phyloP scores from a whole-genome alignment of 441 rosid species.

The Dalechampia spathulata region DNA sequence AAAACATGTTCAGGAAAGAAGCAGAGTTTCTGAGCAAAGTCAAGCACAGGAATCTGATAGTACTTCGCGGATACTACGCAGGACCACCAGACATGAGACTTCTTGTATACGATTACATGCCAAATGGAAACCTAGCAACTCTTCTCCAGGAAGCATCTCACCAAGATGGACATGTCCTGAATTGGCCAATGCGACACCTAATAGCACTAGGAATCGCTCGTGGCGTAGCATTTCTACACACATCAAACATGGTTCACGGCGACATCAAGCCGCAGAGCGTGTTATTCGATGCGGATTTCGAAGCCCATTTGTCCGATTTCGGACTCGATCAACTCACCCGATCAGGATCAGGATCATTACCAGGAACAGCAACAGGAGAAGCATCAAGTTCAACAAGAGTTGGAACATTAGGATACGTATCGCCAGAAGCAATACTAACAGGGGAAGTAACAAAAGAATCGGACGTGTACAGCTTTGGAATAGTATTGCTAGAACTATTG shows the following conservation, averaged over 20 bases:
- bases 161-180: slow-evolving; percentile 93
- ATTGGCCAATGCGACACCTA: slow-evolving; percentile 99
- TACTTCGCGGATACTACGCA: slow-evolving; percentile 82
- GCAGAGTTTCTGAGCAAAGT: slow-evolving; percentile 80
- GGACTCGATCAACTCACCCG: slow-evolving; percentile 49
- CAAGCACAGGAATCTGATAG: slow-evolving; percentile 79
- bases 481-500: slow-evolving; percentile 75
- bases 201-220: slow-evolving; percentile 92
- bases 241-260: slow-evolving; percentile 79
- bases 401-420: slow-evolving; percentile 75
- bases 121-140: slow-evolving; percentile 88
- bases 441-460: slow-evolving; percentile 73
- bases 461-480: slow-evolving; percentile 91
- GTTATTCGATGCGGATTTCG: slow-evolving; percentile 67
- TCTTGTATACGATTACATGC: slow-evolving; percentile 92
- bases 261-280: slow-evolving; percentile 82
- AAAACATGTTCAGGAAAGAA: slow-evolving; percentile 71
- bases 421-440: slow-evolving; percentile 65
- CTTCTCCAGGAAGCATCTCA: slow-evolving; percentile 96
- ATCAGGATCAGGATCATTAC: slow-evolving; percentile 34
- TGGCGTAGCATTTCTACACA: slow-evolving; percentile 79
- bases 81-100: slow-evolving; percentile 84
- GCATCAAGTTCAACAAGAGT: slow-evolving; percentile 61
- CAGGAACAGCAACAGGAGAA: slow-evolving; percentile 48
- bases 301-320: slow-evolving; percentile 74